Evolutionary conservation across 306 rosid species (phyloP).

Genomic region (Macrotyloma uniflorum): DNA sequence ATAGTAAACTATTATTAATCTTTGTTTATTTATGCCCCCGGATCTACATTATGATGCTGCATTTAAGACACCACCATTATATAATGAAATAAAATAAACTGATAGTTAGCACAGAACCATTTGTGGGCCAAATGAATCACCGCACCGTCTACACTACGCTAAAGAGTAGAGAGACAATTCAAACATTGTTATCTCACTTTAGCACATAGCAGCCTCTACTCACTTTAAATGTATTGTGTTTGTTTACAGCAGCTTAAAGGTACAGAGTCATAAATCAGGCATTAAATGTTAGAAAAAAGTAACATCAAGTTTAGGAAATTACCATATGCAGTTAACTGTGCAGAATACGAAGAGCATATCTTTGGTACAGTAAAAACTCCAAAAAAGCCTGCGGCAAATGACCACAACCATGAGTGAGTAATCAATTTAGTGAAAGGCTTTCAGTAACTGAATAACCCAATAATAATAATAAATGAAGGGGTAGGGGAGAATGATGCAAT

Average conservation of each 20-base stretch:
- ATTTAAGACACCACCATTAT: constrained; percentile 4
- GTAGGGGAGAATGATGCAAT: not conserved
- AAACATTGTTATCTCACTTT: not conserved
- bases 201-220: not conserved
- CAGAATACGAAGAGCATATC: constrained; percentile 68
- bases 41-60: constrained; percentile 29
- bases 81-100: not conserved
- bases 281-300: not conserved
- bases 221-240: constrained; percentile 12
- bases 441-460: not conserved
- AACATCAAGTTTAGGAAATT: constrained; percentile 42
- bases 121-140: constrained; percentile 40
- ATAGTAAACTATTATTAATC: not conserved
- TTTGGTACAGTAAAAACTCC: constrained; percentile 87
- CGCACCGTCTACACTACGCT: constrained; percentile 2
- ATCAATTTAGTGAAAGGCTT: not conserved
- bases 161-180: not conserved
- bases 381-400: constrained; percentile 68
- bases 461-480: not conserved
- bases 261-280: not conserved
- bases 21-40: not conserved
- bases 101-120: constrained; percentile 23
- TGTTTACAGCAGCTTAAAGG: not conserved
- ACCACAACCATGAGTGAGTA: constrained; percentile 49
- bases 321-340: constrained; percentile 80